Evolutionary conservation across 2,329 filamentous ascomycete genomes (phyloP), one percentile per base, ranked within the genome.

Genomic region (Colletotrichum sp.): DNA sequence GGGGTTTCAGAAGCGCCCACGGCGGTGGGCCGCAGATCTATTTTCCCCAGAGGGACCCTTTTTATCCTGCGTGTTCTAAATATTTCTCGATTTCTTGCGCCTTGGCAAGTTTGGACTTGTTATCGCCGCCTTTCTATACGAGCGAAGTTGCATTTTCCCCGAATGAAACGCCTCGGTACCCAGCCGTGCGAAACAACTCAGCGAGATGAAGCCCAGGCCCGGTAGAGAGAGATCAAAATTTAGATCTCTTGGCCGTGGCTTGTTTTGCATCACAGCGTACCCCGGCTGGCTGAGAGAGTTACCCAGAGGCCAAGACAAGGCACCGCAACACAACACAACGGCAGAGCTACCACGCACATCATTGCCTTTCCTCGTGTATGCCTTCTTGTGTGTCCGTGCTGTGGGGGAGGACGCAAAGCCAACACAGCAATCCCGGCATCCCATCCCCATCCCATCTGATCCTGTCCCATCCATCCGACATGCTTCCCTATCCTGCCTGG

Each of bases 151-250:
- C 70, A 73, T 73, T 68, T 28, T 28, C 64, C 48, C 18, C 30
- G 24, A 72, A 60, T 68, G 73, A 75, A 72, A 75, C 73, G 64
- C 73, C n/a, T 66, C 32, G 73, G 70, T 75, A 67, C 56, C 70
- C 69, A 75, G 70, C 56, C 8, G 55, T 72, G 73, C 69, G 65
- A 72, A 75, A 65, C 73, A 75, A 24, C 10, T 24, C 18, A 15
- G 52, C 34, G 43, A 55, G 55, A 66, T 52, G 28, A 48, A 28
- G 18, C 52, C 28, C 21, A 55, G 61, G 18, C 52, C 28, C 30
- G 36, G 30, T 38, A 60, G 70, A 56, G 38, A 65, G 43, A 67
- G 56, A 75, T 52, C 64, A 65, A 72, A 68, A 75, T 64, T 58
- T 52, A 73, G 73, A 73, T 68, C 56, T 72, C 73, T 75, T 75